These are phyloP conservation scores for Brasenia schreberi DNA, from an alignment of 164 flowering plant species.

Conservation along the genomic window DNA sequence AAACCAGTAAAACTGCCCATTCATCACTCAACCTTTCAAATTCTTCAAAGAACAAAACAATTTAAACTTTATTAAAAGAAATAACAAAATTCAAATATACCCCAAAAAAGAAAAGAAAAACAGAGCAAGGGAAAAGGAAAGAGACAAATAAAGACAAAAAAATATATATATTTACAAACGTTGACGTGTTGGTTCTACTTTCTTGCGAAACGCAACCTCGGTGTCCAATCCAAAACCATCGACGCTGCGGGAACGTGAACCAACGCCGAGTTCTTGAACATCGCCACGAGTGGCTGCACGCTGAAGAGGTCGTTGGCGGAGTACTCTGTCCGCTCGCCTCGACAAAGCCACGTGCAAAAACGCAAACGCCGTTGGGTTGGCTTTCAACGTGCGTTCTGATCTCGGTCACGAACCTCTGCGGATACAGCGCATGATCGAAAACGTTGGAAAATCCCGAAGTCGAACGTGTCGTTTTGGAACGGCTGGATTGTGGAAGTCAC, in stretches of 20 bases:
- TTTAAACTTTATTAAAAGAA: no score
- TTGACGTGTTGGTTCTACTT: no score
- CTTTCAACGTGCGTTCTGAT: conserved; percentile 86
- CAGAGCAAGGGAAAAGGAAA: no score
- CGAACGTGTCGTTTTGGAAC: conserved; percentile 50
- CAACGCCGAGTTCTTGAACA: conserved; percentile 41
- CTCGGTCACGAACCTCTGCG: conserved; percentile 57
- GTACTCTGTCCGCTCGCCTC: conserved; percentile 50
- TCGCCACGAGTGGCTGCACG: conserved; percentile 35
- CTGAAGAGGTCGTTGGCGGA: conserved; percentile 76
- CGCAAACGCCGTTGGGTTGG: conserved; percentile 63
- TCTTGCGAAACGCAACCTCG: conserved; percentile 56
- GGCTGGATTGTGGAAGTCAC: conserved; percentile 84
- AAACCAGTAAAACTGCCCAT: no score
- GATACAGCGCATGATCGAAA: conserved; percentile 83
- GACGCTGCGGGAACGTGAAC: conserved; percentile 36
- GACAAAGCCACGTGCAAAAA: conserved; percentile 61
- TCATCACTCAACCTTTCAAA: no score
- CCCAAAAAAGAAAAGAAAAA: no score
- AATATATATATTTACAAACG: no score
- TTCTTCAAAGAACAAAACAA: no score
- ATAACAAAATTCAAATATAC: no score
- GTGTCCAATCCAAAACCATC: conserved; percentile 90
- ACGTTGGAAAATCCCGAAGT: conserved; percentile 91
- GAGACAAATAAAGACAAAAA: no score